Evolutionary conservation across 306 rosid genomes (phyloP).

Genomic region (Citrullus colocynthis): DNA sequence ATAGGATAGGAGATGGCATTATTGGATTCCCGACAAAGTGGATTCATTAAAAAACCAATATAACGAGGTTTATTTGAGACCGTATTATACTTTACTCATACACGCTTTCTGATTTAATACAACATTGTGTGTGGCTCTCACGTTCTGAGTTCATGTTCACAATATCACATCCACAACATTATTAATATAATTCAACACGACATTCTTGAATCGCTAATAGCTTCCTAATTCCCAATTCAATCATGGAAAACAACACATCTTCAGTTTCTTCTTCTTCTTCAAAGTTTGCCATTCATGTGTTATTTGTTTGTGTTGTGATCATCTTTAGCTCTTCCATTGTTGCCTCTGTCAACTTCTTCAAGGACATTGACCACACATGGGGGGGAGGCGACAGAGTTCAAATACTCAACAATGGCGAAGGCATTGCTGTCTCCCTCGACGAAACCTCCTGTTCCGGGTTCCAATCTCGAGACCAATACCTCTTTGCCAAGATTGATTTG

Average conservation of each 20-base stretch:
- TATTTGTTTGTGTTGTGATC: not conserved
- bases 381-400: not conserved
- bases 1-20: too few species aligned
- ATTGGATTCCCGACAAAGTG: not conserved
- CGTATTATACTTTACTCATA: not conserved
- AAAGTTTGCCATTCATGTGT: not conserved
- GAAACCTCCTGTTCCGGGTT: not conserved
- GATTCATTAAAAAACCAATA: not conserved
- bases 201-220: not conserved
- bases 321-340: not conserved
- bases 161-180: not conserved
- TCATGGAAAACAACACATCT: not conserved
- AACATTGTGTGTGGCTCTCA: not conserved
- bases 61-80: not conserved
- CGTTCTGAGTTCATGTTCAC: not conserved
- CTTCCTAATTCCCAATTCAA: not conserved
- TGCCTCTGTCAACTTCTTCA: not conserved
- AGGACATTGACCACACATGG: not conserved
- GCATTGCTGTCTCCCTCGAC: not conserved
- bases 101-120: not conserved
- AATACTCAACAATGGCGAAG: not conserved
- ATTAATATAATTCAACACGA: not conserved
- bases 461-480: not conserved
- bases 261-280: not conserved
- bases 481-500: not conserved